Conservation (phyloP, 1,284 basidiomycete species). For the Ganoderma lucidum region DNA sequence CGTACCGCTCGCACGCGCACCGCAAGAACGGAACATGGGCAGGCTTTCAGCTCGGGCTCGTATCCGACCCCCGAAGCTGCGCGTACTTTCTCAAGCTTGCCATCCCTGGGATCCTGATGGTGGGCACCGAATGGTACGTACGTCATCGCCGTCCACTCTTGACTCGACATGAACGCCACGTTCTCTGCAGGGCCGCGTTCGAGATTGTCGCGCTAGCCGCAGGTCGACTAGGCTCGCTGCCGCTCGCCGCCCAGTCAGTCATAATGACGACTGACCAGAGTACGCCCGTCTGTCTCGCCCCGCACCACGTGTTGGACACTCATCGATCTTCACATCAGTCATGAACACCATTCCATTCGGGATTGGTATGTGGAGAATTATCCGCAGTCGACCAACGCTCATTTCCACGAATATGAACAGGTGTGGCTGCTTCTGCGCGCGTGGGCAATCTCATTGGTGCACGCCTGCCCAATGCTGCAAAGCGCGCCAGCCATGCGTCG, state of each 20-base stretch:
- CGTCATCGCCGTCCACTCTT: background rate
- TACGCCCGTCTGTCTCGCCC: constrained; percentile 38
- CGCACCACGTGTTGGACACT: background rate
- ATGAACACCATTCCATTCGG: constrained; percentile 75
- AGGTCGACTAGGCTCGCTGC: constrained; percentile 67
- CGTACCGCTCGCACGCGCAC: constrained; percentile 59
- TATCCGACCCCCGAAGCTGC: constrained; percentile 60
- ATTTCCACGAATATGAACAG: constrained; percentile 29
- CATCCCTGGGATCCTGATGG: constrained; percentile 78
- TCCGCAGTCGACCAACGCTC: constrained; percentile 1
- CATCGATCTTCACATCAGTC: constrained; percentile 46
- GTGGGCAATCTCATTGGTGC: constrained; percentile 80
- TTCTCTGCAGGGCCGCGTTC: constrained; percentile 68
- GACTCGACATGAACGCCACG: background rate
- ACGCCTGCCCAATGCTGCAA: constrained; percentile 59
- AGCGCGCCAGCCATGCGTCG: constrained; percentile 66
- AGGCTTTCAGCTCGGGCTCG: constrained; percentile 55
- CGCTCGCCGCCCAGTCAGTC: constrained; percentile 78
- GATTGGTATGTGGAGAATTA: constrained; percentile 51
- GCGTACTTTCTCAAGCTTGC: constrained; percentile 67
- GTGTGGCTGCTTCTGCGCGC: constrained; percentile 74
- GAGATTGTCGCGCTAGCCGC: constrained; percentile 84
- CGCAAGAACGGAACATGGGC: constrained; percentile 69
- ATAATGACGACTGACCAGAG: constrained; percentile 88
- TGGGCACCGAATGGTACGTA: constrained; percentile 78